These are phyloP conservation scores for Clathrospora elynae DNA, from an alignment of 2,329 filamentous ascomycete genomes.

Conservation along the genomic window DNA sequence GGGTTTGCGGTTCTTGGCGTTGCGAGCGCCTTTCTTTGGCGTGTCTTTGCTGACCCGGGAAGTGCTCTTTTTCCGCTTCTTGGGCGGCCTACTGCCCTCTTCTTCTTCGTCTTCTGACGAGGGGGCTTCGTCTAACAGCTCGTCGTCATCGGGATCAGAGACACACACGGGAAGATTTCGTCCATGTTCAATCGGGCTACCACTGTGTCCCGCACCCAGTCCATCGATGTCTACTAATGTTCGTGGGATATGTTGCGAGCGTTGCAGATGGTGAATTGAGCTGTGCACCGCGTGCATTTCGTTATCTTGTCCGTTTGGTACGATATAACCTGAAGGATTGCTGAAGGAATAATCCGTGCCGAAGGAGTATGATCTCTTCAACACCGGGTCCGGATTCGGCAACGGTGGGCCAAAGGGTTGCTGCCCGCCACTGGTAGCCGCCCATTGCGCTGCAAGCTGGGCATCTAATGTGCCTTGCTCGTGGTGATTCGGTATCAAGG, in stretches of 20 bases:
- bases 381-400: conserved; percentile 17
- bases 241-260: conserved; percentile 24
- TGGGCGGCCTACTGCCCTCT: conserved; percentile 23
- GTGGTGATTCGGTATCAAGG: conserved; percentile 37
- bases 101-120: conserved; percentile 32
- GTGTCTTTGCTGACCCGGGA: conserved; percentile 15
- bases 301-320: conserved; percentile 27
- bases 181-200: conserved; percentile 16
- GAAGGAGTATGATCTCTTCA: conserved; percentile 44
- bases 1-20: conserved; percentile 30
- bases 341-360: conserved; percentile 46
- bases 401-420: conserved; percentile 25
- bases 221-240: conserved; percentile 13
- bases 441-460: conserved; percentile 37
- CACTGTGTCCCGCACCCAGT: conserved; percentile 8
- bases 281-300: conserved; percentile 32
- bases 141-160: conserved; percentile 25
- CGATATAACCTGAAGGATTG: conserved; percentile 35
- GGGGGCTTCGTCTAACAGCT: conserved; percentile 29
- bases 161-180: conserved; percentile 4
- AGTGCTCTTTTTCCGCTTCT: conserved; percentile 35
- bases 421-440: conserved; percentile 23
- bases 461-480: conserved; percentile 37
- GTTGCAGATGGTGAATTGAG: conserved; percentile 32
- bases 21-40: conserved; percentile 27